Conservation (phyloP, 768 basidiomycete genomes). For the Phlebiopsis flavidoalba region DNA sequence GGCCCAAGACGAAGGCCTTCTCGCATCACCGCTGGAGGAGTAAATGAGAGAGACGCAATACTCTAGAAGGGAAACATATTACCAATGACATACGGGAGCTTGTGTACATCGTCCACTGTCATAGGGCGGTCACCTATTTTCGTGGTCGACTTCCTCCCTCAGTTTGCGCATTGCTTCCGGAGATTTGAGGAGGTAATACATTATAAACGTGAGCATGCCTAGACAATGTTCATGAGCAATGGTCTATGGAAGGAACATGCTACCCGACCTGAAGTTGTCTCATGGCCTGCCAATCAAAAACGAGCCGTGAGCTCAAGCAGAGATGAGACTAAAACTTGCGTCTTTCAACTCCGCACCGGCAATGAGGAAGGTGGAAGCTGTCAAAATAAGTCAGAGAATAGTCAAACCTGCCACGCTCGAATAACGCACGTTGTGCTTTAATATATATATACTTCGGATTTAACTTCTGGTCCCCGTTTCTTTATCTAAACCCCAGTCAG, state of each 20-base stretch:
- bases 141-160: conserved; percentile 41
- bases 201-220: conserved; percentile 36
- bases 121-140: conserved; percentile 32
- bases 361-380: conserved; percentile 44
- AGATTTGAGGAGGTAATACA: conserved; percentile 41
- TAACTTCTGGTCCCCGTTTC: conserved; percentile 37
- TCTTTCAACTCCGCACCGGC: conserved; percentile 29
- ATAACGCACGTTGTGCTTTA: conserved; percentile 32
- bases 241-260: background rate
- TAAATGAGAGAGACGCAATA: background rate
- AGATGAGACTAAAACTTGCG: background rate
- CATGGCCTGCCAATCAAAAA: conserved; percentile 23
- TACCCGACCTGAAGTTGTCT: conserved; percentile 30
- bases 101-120: conserved; percentile 35
- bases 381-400: background rate
- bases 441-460: conserved; percentile 39
- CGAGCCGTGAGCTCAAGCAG: background rate
- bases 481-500: conserved; percentile 37
- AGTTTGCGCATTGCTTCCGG: conserved; percentile 39
- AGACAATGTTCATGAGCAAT: background rate
- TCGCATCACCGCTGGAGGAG: conserved; percentile 30
- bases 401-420: background rate
- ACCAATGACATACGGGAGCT: conserved; percentile 40
- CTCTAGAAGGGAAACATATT: background rate
- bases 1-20: conserved; percentile 33